Conservation (phyloP, 2,329 filamentous ascomycete species). For the Paraphoma sp. region DNA sequence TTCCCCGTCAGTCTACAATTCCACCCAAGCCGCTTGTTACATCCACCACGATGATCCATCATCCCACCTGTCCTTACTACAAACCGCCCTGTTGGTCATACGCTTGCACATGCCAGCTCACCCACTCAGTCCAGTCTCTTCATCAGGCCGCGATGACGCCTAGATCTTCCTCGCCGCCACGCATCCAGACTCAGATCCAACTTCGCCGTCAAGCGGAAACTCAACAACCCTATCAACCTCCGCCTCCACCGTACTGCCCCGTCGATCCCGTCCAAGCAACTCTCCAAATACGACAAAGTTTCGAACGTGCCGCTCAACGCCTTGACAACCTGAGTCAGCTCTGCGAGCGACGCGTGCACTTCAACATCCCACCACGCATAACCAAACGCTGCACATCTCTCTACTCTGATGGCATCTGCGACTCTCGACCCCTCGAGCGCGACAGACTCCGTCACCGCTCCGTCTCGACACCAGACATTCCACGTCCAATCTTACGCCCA, state of each 20-base stretch:
- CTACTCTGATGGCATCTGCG: background rate
- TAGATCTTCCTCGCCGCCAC: background rate
- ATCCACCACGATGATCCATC: slow-evolving; percentile 1
- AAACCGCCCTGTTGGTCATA: background rate
- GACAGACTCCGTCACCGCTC: background rate
- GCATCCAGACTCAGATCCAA: too few relatives aligned
- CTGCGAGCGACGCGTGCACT: background rate
- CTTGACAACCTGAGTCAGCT: background rate
- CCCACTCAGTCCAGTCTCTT: background rate
- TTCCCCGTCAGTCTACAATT: background rate
- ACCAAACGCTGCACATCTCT: background rate
- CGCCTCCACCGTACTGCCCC: background rate
- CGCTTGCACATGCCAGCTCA: background rate
- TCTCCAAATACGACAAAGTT: background rate
- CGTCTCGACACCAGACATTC: background rate
- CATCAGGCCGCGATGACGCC: background rate
- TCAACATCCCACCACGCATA: background rate
- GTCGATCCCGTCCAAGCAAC: background rate
- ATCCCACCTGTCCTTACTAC: slow-evolving; percentile 1
- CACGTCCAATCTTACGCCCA: background rate
- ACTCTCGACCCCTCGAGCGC: background rate
- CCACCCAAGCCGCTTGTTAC: background rate
- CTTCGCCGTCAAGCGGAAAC: too few relatives aligned
- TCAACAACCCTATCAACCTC: background rate
- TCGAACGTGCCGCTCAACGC: background rate